Evolutionary conservation across 495 filamentous ascomycete species (phyloP).

Genomic region (Geoglossum glabrum): DNA sequence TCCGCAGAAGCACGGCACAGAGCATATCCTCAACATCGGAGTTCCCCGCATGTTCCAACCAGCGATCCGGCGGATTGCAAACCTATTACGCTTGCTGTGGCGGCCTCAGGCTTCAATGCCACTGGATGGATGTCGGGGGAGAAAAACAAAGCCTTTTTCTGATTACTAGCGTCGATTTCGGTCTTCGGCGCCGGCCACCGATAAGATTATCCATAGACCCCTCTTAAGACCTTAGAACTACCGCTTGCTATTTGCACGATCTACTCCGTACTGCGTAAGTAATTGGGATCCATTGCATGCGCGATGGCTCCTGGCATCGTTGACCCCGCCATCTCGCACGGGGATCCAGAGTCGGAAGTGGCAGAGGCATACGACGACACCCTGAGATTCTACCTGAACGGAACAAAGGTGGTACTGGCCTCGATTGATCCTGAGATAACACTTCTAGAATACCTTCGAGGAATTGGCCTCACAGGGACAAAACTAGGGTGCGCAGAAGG

Average conservation of each 20-base stretch:
- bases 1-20: no score
- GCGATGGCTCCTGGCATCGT: conserved; percentile 42
- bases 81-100: background rate
- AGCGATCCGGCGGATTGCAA: background rate
- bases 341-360: conserved; percentile 26
- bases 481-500: conserved; percentile 72
- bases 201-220: background rate
- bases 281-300: background rate
- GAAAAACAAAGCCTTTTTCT: background rate
- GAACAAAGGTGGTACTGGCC: conserved; percentile 22
- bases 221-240: background rate
- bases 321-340: conserved; percentile 26
- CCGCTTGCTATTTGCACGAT: background rate
- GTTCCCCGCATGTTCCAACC: background rate
- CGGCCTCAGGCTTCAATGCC: background rate
- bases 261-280: no score
- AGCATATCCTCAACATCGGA: background rate
- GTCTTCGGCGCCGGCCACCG: background rate
- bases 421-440: conserved; percentile 24
- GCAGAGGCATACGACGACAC: conserved; percentile 38
- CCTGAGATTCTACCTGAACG: conserved; percentile 25
- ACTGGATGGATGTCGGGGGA: background rate
- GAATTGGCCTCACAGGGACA: conserved; percentile 26
- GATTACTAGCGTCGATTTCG: background rate
- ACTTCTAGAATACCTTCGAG: conserved; percentile 24